Evolutionary conservation across 305 asterid genomes (phyloP).

Genomic region (Fraxinus sp.): DNA sequence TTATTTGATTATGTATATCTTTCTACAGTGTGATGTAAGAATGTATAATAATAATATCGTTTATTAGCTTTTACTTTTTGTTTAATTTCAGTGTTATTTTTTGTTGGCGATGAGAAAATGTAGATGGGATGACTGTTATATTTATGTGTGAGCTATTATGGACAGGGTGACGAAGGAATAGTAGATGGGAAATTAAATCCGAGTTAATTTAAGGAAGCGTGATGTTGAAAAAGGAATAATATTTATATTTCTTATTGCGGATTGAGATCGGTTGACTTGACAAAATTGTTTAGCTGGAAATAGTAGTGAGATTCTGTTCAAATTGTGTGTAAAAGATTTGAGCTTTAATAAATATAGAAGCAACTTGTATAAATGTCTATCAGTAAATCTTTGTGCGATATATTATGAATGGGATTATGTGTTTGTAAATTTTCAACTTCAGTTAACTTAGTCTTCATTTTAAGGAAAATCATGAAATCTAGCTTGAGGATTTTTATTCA

Average conservation of each 20-base stretch:
- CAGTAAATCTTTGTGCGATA: neutral
- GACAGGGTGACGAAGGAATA: slow-evolving; percentile 5
- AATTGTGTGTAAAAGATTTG: neutral
- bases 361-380: neutral
- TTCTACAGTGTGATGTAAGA: neutral
- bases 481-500: neutral
- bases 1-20: neutral
- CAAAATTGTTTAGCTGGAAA: neutral
- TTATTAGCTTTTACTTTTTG: neutral
- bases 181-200: neutral
- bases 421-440: neutral
- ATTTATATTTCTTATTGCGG: neutral
- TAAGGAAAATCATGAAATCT: neutral
- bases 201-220: neutral
- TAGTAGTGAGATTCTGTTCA: neutral
- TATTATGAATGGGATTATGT: neutral
- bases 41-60: neutral
- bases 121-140: neutral
- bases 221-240: neutral
- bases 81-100: neutral
- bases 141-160: neutral
- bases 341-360: neutral
- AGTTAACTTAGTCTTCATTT: neutral
- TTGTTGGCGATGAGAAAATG: slow-evolving; percentile 21
- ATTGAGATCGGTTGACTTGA: neutral